Conservation (phyloP, 345 rosid species). For the Salix arbutifolia region DNA sequence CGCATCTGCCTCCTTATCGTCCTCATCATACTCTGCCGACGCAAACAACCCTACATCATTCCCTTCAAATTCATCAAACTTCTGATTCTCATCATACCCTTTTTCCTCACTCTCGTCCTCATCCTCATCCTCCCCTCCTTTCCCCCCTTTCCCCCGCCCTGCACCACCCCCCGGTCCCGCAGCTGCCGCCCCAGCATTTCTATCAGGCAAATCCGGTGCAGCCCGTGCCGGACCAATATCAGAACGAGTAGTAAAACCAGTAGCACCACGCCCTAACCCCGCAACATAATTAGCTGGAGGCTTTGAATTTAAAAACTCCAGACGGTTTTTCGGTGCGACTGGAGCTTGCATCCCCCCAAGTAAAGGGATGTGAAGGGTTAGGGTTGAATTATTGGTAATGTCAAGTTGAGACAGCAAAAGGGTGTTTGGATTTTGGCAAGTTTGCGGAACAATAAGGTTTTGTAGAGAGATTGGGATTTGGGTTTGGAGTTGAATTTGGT, state of each 20-base stretch:
- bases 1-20: slow-evolving; percentile 91
- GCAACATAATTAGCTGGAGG: slow-evolving; percentile 88
- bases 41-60: slow-evolving; percentile 95
- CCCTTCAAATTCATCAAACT: slow-evolving; percentile 94
- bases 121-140: slow-evolving; percentile 66
- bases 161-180: slow-evolving; percentile 33
- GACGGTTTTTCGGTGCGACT: slow-evolving; percentile 63
- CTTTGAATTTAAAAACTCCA: slow-evolving; percentile 78
- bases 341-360: slow-evolving; percentile 50
- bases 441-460: slow-evolving; percentile 27
- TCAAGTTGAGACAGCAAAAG: slow-evolving; percentile 47
- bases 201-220: slow-evolving; percentile 85
- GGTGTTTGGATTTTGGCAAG: slow-evolving; percentile 20
- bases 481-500: slow-evolving; percentile 33
- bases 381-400: slow-evolving; percentile 42
- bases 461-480: slow-evolving; percentile 43
- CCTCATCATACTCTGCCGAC: slow-evolving; percentile 84
- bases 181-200: slow-evolving; percentile 60
- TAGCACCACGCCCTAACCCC: slow-evolving; percentile 96
- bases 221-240: slow-evolving; percentile 96
- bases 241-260: slow-evolving; percentile 92
- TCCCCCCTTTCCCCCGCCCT: slow-evolving; percentile 64
- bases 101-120: slow-evolving; percentile 87
- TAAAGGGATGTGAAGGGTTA: slow-evolving; percentile 51
- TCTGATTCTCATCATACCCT: slow-evolving; percentile 91